Conservation (phyloP, 805 yeast genomes). For the Kodamaea leandrae region DNA sequence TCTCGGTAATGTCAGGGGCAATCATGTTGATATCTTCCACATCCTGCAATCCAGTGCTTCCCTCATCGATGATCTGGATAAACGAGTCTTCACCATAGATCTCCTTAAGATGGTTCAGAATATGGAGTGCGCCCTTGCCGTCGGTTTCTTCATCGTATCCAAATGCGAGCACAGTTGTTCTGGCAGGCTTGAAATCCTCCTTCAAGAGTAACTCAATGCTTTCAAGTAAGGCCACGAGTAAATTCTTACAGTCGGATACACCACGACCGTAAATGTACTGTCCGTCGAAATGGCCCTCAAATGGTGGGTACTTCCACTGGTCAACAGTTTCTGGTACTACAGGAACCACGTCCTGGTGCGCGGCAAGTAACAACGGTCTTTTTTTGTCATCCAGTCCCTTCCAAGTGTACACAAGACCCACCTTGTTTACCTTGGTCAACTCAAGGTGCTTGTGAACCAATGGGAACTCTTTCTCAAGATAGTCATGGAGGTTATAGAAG, state of each 20-base stretch:
- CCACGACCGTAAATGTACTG: slow-evolving; percentile 36
- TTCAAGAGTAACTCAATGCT: slow-evolving; percentile 32
- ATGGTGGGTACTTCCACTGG: slow-evolving; percentile 40
- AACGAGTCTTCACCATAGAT: slow-evolving; percentile 43
- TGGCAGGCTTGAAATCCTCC: slow-evolving; percentile 37
- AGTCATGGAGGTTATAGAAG: slow-evolving; percentile 23
- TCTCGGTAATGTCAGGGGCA: slow-evolving; percentile 47
- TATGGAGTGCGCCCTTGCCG: slow-evolving; percentile 40
- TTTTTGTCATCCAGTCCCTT: slow-evolving; percentile 27
- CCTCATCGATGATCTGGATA: slow-evolving; percentile 47
- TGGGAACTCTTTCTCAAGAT: slow-evolving; percentile 33
- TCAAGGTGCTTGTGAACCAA: slow-evolving; percentile 31
- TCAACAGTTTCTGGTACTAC: slow-evolving; percentile 37
- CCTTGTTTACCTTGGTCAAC: slow-evolving; percentile 34
- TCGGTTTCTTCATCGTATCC: slow-evolving; percentile 52
- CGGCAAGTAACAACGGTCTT: slow-evolving; percentile 38
- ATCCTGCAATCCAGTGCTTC: slow-evolving; percentile 18
- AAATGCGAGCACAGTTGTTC: slow-evolving; percentile 46
- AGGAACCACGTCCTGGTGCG: slow-evolving; percentile 44
- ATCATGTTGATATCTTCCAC: slow-evolving; percentile 40
- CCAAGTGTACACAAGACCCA: slow-evolving; percentile 39
- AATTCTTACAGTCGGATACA: slow-evolving; percentile 38
- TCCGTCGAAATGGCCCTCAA: slow-evolving; percentile 34
- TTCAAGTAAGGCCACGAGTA: slow-evolving; percentile 42
- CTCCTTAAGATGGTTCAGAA: slow-evolving; percentile 32